A percentile compares a stretch with the other conserved stretches of the same genome.
Conservation (phyloP, 306 rosid species). For the Carpinus viminea region DNA sequence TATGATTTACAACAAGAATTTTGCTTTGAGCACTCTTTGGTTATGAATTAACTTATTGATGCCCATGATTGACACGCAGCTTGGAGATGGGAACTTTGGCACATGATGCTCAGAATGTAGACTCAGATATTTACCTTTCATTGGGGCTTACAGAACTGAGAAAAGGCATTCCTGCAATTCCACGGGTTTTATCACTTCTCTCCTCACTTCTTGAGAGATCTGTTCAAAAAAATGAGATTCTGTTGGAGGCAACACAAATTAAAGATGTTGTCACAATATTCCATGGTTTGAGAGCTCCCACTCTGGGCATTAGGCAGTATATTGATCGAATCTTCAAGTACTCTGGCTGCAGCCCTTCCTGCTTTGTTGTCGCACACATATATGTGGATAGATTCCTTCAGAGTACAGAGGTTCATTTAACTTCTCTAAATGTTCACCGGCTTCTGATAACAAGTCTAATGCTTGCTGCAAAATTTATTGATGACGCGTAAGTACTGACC, state of each 20-base stretch:
- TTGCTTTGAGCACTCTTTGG: conserved; percentile 12
- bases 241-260: conserved; percentile 47
- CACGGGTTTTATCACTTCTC: conserved; percentile 76
- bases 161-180: conserved; percentile 59
- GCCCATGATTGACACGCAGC: conserved; percentile 43
- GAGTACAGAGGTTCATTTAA: conserved; percentile 53
- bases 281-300: conserved; percentile 83
- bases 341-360: conserved; percentile 92
- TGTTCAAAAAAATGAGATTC: conserved; percentile 63
- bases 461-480: conserved; percentile 92
- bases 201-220: conserved; percentile 78
- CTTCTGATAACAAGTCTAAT: conserved; percentile 86
- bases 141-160: conserved; percentile 64
- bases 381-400: conserved; percentile 77
- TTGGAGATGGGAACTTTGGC: conserved; percentile 68
- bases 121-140: conserved; percentile 56
- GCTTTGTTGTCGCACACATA: conserved; percentile 78
- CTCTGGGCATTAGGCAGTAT: conserved; percentile 68
- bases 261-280: conserved; percentile 65
- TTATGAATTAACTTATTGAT: conserved; percentile 8
- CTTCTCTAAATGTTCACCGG: conserved; percentile 87
- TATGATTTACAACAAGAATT: background rate
- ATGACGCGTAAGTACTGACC: conserved; percentile 74
- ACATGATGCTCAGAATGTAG: conserved; percentile 44
- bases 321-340: conserved; percentile 89